Conservation (phyloP, 2,329 filamentous ascomycete species). For the Hypoxylon sp. region DNA sequence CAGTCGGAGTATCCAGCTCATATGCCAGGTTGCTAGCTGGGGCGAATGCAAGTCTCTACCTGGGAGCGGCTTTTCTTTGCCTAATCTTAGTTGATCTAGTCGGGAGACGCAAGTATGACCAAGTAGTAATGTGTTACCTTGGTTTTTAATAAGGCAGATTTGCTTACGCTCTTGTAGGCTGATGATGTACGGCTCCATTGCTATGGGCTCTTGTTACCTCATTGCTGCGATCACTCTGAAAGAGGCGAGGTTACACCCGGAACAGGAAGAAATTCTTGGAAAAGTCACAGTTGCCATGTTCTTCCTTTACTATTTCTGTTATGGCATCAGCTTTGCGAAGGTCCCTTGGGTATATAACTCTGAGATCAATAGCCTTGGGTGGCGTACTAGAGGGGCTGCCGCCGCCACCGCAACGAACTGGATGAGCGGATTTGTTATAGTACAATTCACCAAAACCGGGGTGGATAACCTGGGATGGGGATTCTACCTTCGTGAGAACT, state of each 20-base stretch:
- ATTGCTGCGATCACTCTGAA: slow-evolving; percentile 39
- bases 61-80: slow-evolving; percentile 40
- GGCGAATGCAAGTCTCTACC: slow-evolving; percentile 37
- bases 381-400: slow-evolving; percentile 55
- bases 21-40: slow-evolving; percentile 38
- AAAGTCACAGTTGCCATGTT: slow-evolving; percentile 50
- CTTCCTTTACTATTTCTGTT: slow-evolving; percentile 54
- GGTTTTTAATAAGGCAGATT: not conserved
- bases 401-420: slow-evolving; percentile 56
- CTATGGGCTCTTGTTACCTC: slow-evolving; percentile 40
- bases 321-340: slow-evolving; percentile 48
- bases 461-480: slow-evolving; percentile 63
- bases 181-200: slow-evolving; percentile 41
- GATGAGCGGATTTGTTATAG: slow-evolving; percentile 56
- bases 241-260: slow-evolving; percentile 36
- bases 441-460: slow-evolving; percentile 55
- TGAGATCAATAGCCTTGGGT: slow-evolving; percentile 56
- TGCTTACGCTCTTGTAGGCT: slow-evolving; percentile 32
- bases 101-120: slow-evolving; percentile 38
- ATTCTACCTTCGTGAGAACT: slow-evolving; percentile 58
- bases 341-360: slow-evolving; percentile 48
- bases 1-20: slow-evolving; percentile 37
- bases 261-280: slow-evolving; percentile 33
- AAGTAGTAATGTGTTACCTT: not conserved
- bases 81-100: slow-evolving; percentile 34